Evolutionary conservation across 257 asterid genomes (phyloP).

Genomic region (Scutellaria baicalensis): DNA sequence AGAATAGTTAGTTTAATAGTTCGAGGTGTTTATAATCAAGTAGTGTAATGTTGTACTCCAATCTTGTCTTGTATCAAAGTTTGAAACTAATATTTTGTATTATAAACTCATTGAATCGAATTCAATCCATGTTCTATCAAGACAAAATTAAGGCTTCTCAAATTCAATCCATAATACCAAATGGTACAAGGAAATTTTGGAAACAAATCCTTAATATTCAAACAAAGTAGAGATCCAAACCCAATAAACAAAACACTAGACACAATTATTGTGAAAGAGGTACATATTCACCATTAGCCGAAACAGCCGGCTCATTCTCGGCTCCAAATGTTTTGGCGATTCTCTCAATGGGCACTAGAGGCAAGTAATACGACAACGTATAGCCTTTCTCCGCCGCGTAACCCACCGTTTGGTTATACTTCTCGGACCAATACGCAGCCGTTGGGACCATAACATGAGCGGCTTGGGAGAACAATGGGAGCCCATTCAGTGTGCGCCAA

Average conservation of each 20-base stretch:
- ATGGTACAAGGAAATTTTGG: not conserved
- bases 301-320: conserved; percentile 25
- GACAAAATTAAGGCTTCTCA: not conserved
- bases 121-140: not conserved
- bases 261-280: conserved; percentile 9
- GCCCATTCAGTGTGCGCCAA: conserved; percentile 57
- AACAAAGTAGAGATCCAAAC: not conserved
- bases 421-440: conserved; percentile 73
- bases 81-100: too few relatives aligned
- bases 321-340: conserved; percentile 53
- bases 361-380: conserved; percentile 43
- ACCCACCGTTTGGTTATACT: conserved; percentile 48
- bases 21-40: too few relatives aligned
- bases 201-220: not conserved
- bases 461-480: conserved; percentile 57
- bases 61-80: too few relatives aligned
- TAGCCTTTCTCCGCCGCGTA: conserved; percentile 39
- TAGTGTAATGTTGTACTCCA: too few relatives aligned
- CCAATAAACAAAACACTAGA: not conserved
- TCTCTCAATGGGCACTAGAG: conserved; percentile 55
- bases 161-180: not conserved
- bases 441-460: conserved; percentile 70
- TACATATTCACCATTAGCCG: conserved; percentile 22
- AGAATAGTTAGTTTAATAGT: too few relatives aligned
- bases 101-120: not conserved